A percentile compares a stretch with the other conserved stretches of the same genome.
Evolutionary conservation across 1,284 basidiomycete genomes (phyloP).

Genomic region (Ceratobasidium sp.): DNA sequence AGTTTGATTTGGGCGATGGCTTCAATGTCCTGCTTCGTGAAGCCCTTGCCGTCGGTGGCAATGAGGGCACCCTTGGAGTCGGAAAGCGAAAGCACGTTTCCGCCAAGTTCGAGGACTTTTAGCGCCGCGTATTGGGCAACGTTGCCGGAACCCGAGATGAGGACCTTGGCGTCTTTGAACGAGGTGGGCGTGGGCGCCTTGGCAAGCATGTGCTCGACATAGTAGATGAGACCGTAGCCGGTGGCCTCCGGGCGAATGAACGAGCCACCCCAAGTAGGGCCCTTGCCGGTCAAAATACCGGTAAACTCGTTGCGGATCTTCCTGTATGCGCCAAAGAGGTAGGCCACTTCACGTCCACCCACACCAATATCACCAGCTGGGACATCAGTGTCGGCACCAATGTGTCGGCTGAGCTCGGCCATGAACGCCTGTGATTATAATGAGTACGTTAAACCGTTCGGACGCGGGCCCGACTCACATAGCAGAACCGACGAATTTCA

Average conservation of each 20-base stretch:
- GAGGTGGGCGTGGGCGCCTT: conserved; percentile 50
- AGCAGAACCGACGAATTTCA: conserved; percentile 77
- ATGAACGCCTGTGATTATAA: conserved; percentile 63
- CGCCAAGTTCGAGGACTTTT: conserved; percentile 81
- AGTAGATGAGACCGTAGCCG: conserved; percentile 82
- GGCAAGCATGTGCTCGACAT: conserved; percentile 67
- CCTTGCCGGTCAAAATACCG: conserved; percentile 81
- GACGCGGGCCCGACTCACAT: too few species aligned
- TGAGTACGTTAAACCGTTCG: conserved; percentile 34
- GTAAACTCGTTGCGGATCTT: conserved; percentile 76
- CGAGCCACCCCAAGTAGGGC: conserved; percentile 74
- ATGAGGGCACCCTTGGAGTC: conserved; percentile 79
- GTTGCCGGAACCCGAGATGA: conserved; percentile 78
- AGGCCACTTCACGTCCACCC: conserved; percentile 74
- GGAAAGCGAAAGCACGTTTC: conserved; percentile 75
- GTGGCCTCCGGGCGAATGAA: conserved; percentile 76
- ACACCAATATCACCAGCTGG: conserved; percentile 79
- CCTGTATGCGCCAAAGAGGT: conserved; percentile 78
- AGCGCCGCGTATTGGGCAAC: conserved; percentile 80
- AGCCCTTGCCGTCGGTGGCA: conserved; percentile 59
- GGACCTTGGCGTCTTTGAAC: conserved; percentile 56
- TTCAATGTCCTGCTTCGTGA: conserved; percentile 64
- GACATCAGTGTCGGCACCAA: conserved; percentile 78
- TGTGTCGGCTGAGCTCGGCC: conserved; percentile 74
- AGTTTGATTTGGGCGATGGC: conserved; percentile 69